Base-by-base conservation (phyloP, 108 stramenopile genomes). In the Tribonema minus region DNA sequence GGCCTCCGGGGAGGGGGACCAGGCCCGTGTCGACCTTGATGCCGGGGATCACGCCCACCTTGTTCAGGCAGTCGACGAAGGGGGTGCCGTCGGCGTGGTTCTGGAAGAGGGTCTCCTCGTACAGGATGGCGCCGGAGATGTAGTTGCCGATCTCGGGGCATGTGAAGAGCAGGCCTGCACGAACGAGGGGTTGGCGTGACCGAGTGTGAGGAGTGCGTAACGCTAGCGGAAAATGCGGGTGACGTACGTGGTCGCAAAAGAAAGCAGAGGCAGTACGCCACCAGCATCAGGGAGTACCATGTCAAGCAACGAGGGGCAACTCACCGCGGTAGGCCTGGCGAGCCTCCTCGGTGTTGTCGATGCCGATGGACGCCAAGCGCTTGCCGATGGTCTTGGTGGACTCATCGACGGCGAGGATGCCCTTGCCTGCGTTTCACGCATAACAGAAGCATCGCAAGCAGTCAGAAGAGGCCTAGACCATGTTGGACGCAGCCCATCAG, bases 81-180 rank as follows among this genome's bases (percentile, higher is more conserved):
- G 90, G 90, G 32, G 88, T 89, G 33, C 91, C 92, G 64, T 89
- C 83, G 71, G 77, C 62, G 82, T 80, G 38, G 78, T 64, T 46
- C 82, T 85, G 81, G 81, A 89, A 89, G 70, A 95, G 79, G 28
- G 94, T 95, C 88, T 95, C 94, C 69, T 92, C 92, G 84, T 90
- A 92, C 25, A 93, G 85, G 81, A 95, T 95, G 37, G 91, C 92
- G n/a, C 88, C 94, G 31, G 83, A 88, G 66, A 95, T 82, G 79
- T 87, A 92, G 30, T 93, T 67, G 62, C 91, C 90, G 64, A 91
- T 84, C 37, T 87, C 86, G 2, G 83, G 83, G 71, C 82, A 74
- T 61, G 84, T 84, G 83, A 84, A 85, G 37, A 85, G 84, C 70
- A 85, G 70, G 32, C 80, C 83, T 75, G 7, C 3, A 12, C 35